These are phyloP conservation scores for Blastobotrys elegans DNA, from an alignment of 1,139 yeast species.

Conservation along the genomic window DNA sequence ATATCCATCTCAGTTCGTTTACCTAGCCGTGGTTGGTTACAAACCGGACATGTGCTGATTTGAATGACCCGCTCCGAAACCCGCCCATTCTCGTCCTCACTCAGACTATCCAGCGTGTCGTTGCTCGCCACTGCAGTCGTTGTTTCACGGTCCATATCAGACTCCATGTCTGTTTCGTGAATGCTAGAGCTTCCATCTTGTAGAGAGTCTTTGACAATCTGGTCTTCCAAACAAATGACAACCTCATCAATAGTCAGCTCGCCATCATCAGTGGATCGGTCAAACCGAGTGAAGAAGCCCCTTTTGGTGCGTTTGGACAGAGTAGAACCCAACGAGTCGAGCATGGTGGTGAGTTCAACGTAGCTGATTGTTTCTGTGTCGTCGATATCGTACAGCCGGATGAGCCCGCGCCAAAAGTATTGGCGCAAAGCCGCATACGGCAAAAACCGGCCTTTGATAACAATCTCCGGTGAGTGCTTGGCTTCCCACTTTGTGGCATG, in stretches of 20 bases:
- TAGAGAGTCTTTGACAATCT: conserved; percentile 29
- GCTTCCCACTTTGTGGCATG: conserved; percentile 32
- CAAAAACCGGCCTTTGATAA: conserved; percentile 59
- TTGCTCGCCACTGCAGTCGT: neutral
- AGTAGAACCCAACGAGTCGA: conserved; percentile 60
- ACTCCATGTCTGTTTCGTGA: neutral
- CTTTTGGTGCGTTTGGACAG: conserved; percentile 46
- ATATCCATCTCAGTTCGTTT: conserved; percentile 60
- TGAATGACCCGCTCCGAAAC: conserved; percentile 45
- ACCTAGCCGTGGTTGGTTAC: conserved; percentile 56
- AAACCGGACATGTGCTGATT: conserved; percentile 71
- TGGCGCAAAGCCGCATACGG: conserved; percentile 62
- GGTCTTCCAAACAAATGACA: conserved; percentile 48
- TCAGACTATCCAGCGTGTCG: conserved; percentile 1
- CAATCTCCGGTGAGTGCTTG: conserved; percentile 49
- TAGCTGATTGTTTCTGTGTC: conserved; percentile 45
- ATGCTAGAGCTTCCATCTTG: conserved; percentile 12
- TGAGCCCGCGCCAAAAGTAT: conserved; percentile 64
- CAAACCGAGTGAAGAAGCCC: conserved; percentile 42
- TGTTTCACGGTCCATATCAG: neutral
- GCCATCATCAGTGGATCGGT: conserved; percentile 45
- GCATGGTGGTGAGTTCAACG: conserved; percentile 52
- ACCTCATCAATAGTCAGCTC: conserved; percentile 53
- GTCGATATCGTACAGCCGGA: conserved; percentile 49
- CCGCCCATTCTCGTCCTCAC: conserved; percentile 12